These are phyloP conservation scores for Oryza officinalis DNA, from an alignment of 176 grass and related monocot species.

Conservation along the genomic window DNA sequence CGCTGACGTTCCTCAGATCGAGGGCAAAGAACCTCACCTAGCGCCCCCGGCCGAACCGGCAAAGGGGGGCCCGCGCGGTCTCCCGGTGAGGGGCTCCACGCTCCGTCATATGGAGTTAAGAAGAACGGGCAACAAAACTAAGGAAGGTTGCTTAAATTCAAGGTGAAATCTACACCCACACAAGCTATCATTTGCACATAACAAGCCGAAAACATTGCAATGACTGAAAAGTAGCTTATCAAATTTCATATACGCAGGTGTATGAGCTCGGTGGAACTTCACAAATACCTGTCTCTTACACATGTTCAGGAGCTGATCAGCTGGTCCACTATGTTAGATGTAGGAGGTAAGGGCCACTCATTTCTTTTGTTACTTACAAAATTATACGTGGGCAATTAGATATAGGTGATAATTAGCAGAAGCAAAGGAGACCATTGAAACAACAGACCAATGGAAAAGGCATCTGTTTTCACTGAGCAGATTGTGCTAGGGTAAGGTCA, in stretches of 20 bases:
- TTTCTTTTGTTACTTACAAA: constrained; percentile 7
- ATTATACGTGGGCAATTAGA: constrained; percentile 10
- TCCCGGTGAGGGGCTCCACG: too few species aligned
- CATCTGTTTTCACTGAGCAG: constrained; percentile 23
- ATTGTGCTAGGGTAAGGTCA: constrained; percentile 65
- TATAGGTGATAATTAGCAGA: not conserved
- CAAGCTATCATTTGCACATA: not conserved
- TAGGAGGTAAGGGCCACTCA: not conserved
- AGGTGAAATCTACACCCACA: not conserved
- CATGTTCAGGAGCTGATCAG: not conserved
- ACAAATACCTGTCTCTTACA: constrained; percentile 17
- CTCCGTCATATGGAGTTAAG: not conserved
- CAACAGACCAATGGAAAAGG: not conserved
- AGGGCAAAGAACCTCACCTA: too few species aligned
- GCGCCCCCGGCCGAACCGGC: too few species aligned
- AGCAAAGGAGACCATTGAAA: not conserved
- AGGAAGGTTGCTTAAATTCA: not conserved
- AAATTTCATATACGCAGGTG: not conserved
- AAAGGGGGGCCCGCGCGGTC: too few species aligned
- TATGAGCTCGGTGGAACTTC: not conserved
- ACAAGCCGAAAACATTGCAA: constrained; percentile 9
- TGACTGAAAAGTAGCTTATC: not conserved
- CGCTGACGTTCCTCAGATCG: too few species aligned
- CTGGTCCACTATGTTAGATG: constrained; percentile 4
- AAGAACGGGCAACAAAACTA: not conserved